A percentile compares a stretch with the other conserved stretches of the same genome.
phyloP scores from a whole-genome alignment of 164 flowering plant species.

The Vitis rupestris region DNA sequence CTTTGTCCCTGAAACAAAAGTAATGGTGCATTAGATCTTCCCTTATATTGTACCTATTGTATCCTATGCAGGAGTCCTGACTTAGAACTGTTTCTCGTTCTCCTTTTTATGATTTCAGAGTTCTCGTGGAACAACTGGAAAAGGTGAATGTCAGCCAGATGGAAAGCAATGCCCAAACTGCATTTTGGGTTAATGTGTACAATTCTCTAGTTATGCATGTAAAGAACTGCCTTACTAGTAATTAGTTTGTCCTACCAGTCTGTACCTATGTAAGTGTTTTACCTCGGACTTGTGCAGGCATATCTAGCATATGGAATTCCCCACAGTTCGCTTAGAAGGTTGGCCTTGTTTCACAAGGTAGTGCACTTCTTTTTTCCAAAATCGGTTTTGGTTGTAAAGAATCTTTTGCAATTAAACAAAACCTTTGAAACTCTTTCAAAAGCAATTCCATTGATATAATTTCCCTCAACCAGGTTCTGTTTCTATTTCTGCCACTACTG shows the following conservation, averaged over 20 bases:
- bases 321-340: constrained; percentile 61
- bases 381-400: neutral
- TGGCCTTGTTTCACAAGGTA: constrained; percentile 94
- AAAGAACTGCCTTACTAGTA: constrained; percentile 14
- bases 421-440: neutral
- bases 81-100: neutral
- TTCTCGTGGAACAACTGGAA: constrained; percentile 78
- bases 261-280: constrained; percentile 9
- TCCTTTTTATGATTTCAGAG: constrained; percentile 39
- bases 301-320: constrained; percentile 86
- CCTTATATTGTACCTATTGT: neutral
- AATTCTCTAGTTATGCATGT: constrained; percentile 94
- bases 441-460: neutral
- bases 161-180: constrained; percentile 63
- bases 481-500: neutral
- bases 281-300: constrained; percentile 47
- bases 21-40: neutral
- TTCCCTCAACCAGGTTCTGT: neutral
- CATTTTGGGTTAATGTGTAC: constrained; percentile 92
- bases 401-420: neutral
- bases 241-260: constrained; percentile 1
- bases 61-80: neutral
- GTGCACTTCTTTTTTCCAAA: constrained; percentile 14
- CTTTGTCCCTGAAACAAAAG: neutral
- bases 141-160: constrained; percentile 61